phyloP scores from a whole-genome alignment of 257 asterid genomes.

The Ligustrum vulgare region DNA sequence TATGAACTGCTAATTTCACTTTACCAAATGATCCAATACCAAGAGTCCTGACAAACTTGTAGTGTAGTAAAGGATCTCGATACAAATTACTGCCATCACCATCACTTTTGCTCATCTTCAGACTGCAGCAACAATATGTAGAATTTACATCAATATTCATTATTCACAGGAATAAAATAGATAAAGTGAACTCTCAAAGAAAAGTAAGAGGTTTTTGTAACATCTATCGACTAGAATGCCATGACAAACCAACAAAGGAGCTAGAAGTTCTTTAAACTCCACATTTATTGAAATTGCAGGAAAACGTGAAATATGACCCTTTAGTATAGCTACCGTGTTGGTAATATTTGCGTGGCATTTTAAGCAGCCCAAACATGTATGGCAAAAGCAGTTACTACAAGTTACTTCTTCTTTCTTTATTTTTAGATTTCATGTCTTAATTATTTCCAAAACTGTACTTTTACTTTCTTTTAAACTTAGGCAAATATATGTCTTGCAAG shows the following conservation, averaged over 20 bases:
- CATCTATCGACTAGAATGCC: neutral
- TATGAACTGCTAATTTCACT: conserved; percentile 64
- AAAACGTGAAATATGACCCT: neutral
- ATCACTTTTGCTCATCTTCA: conserved; percentile 30
- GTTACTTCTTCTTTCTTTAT: neutral
- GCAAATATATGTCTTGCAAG: too few species aligned
- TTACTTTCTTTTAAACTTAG: neutral
- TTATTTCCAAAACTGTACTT: neutral
- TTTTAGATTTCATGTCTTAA: neutral
- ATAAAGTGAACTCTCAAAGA: neutral
- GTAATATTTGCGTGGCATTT: neutral
- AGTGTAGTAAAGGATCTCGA: conserved; percentile 26
- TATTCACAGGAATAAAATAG: neutral
- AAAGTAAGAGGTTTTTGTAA: neutral
- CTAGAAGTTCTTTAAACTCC: neutral
- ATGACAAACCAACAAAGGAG: neutral
- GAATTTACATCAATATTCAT: neutral
- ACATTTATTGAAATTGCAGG: neutral
- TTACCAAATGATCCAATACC: conserved; percentile 63
- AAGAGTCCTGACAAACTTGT: conserved; percentile 53
- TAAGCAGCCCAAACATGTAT: neutral
- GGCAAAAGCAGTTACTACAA: neutral
- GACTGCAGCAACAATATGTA: conserved; percentile 14
- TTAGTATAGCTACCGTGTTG: neutral
- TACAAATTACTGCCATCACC: conserved; percentile 11